Evolutionary conservation across 805 yeast species (phyloP).

Genomic region (Lipomyces lipofer): DNA sequence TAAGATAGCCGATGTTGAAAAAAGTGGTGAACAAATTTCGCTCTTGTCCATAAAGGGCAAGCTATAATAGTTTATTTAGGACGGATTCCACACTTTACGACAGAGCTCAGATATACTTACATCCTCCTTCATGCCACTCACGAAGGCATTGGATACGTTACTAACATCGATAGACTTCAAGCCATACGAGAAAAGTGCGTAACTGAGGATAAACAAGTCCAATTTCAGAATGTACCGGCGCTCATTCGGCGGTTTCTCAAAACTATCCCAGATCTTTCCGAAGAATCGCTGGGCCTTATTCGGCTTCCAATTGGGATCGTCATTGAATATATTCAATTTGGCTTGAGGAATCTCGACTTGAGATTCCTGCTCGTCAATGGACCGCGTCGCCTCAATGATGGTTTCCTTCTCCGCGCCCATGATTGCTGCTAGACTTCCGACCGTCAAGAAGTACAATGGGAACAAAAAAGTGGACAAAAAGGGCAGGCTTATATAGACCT

Average conservation of each 20-base stretch:
- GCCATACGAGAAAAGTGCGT: constrained; percentile 10
- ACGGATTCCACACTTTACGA: background rate
- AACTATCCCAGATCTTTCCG: constrained; percentile 3
- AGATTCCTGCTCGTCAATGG: too few species aligned
- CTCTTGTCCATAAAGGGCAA: constrained; percentile 61
- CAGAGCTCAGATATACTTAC: constrained; percentile 21
- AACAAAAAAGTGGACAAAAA: too few species aligned
- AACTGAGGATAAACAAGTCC: constrained; percentile 12
- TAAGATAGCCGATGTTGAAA: constrained; percentile 37
- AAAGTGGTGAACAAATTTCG: constrained; percentile 52
- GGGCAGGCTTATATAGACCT: too few species aligned
- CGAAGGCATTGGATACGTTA: constrained; percentile 41
- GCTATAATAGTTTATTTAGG: background rate
- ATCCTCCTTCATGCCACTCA: constrained; percentile 44
- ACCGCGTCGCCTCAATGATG: too few species aligned
- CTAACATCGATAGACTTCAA: constrained; percentile 12
- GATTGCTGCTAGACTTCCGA: too few species aligned
- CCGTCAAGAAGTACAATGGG: too few species aligned
- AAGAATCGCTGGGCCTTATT: background rate
- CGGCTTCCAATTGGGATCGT: too few species aligned
- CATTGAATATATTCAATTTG: too few species aligned
- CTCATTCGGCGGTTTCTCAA: constrained; percentile 6
- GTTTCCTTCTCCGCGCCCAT: too few species aligned
- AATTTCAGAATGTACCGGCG: constrained; percentile 8
- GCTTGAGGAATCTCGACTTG: too few species aligned